Evolutionary conservation across 2,329 filamentous ascomycete genomes (phyloP), one percentile per base, ranked within the genome.

Genomic region (Periconia digitata): DNA sequence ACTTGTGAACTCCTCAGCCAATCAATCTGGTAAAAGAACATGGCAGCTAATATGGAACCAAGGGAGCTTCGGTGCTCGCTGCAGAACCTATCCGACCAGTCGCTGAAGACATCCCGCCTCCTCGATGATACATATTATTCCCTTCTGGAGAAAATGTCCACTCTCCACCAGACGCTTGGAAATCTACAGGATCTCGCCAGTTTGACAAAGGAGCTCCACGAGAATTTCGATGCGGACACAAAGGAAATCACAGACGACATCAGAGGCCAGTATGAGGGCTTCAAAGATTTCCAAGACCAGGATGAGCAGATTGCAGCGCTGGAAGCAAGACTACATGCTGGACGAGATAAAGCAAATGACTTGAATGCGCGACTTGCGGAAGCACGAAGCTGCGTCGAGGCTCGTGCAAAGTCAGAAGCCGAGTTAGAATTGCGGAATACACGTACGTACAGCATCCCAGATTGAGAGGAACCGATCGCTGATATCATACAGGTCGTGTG

Each of bases 101-200:
- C 86, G 18, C 78, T 83, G 46, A 72, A 77, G 18, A 83, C 85
- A 20, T 88, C 85, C 15, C 78, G 80, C 51, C 80, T 80, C 27
- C 80, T 92, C 36, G 87, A 92, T 66, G 82, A 87, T 49, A 85
- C 85, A 3, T 92, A 91, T 72, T 87, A 88, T 55, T 81, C 83
- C 0, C 80, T 91, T 8, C 76, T 90, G 23, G 85, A 89, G 64
- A 89, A 86, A 62, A 78, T 87, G 41, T 79, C 79, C 42, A 69
- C 78, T 1, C 74, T 92, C 32, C 85, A 86, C 45, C 79, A 76
- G 56, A 89, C 84, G 1, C 80, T 91, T 34, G 68, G 76, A 6
- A 80, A 79, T 2, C 74, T 92, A 22, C 85, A 84, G 60, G 83
- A 87, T 56, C 77, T 92, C n/a, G 83, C 85, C 0, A 74, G 74